Evolutionary conservation across 306 rosid species (phyloP).

Genomic region (Prunus mume): DNA sequence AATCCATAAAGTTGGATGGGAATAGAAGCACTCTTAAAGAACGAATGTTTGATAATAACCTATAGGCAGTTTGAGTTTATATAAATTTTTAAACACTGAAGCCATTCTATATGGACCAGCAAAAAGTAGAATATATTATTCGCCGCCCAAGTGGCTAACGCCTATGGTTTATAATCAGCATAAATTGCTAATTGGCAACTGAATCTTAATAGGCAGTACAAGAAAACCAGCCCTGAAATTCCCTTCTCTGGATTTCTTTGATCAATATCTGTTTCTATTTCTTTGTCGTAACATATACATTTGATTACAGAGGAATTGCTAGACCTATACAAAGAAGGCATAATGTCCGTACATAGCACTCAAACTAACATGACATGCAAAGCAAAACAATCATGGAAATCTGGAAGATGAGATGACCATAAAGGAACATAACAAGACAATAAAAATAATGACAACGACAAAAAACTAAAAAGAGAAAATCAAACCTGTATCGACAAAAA

Average conservation of each 20-base stretch:
- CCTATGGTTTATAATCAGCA: not conserved
- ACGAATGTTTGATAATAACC: not conserved
- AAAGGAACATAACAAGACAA: not conserved
- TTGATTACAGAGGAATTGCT: not conserved
- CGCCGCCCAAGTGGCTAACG: not conserved
- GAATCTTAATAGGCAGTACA: no score
- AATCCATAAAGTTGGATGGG: not conserved
- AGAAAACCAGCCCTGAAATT: no score
- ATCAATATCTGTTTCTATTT: not conserved
- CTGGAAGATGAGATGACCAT: not conserved
- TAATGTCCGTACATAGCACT: not conserved
- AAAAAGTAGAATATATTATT: not conserved
- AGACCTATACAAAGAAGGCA: not conserved
- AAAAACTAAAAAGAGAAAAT: slow-evolving; percentile 10
- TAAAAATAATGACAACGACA: not conserved
- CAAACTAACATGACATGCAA: not conserved
- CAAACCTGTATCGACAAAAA: slow-evolving; percentile 94
- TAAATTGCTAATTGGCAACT: not conserved
- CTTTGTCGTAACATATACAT: not conserved
- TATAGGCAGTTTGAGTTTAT: not conserved
- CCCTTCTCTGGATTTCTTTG: not conserved
- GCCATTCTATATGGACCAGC: no score
- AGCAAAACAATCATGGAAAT: not conserved
- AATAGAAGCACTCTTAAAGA: not conserved
- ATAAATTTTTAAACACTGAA: no score